Conservation (phyloP, 2,329 filamentous ascomycete species). For the Sporothrix luriei region DNA sequence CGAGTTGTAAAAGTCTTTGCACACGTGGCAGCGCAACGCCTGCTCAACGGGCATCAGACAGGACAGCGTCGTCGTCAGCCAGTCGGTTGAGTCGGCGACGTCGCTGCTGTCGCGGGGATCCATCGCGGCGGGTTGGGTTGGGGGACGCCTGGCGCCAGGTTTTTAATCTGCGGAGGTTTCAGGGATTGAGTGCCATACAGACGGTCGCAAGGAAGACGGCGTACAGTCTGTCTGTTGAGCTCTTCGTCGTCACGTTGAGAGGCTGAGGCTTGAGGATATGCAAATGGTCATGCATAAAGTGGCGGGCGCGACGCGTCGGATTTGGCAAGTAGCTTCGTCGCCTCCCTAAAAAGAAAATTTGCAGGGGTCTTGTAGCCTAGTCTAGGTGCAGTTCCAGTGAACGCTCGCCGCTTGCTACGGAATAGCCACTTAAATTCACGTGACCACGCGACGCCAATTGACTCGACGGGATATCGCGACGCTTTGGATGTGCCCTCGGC, state of each 20-base stretch:
- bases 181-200: background rate
- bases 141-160: background rate
- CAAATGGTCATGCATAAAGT: background rate
- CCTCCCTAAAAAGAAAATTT: constrained; percentile 23
- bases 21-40: constrained; percentile 90
- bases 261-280: background rate
- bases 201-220: background rate
- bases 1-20: constrained; percentile 94
- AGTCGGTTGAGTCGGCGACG: constrained; percentile 80
- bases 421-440: constrained; percentile 31
- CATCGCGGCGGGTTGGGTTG: constrained; percentile 20
- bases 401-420: background rate
- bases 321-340: constrained; percentile 3
- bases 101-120: constrained; percentile 40
- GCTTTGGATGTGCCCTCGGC: background rate
- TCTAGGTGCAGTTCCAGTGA: constrained; percentile 9
- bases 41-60: constrained; percentile 73
- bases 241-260: background rate
- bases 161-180: background rate
- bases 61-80: constrained; percentile 70
- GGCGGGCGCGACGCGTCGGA: constrained; percentile 29
- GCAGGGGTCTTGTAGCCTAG: constrained; percentile 19
- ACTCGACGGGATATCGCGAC: constrained; percentile 9
- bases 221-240: background rate
- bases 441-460: constrained; percentile 34